A percentile compares a stretch with the other conserved stretches of the same genome.
Conservation (phyloP, 208 protist genomes). For the Trypanosomatidae sp. region DNA sequence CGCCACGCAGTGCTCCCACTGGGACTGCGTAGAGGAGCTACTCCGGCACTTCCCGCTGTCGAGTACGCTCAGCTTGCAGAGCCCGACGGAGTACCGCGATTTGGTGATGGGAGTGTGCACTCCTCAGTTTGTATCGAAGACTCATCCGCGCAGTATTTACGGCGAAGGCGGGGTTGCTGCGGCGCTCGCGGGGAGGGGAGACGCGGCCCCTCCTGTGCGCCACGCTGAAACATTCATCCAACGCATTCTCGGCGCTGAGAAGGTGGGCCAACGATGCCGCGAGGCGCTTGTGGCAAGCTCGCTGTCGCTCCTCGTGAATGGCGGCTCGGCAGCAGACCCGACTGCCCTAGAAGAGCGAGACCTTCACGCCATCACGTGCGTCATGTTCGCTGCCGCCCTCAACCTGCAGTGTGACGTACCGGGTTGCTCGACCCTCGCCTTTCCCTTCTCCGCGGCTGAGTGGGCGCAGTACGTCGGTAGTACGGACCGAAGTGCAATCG, state of each 20-base stretch:
- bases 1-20: slow-evolving; percentile 28
- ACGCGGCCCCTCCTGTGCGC: background rate
- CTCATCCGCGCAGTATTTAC: background rate
- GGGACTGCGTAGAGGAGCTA: slow-evolving; percentile 40
- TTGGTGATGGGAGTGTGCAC: slow-evolving; percentile 36
- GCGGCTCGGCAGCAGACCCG: slow-evolving; percentile 1
- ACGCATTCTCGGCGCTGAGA: slow-evolving; percentile 1
- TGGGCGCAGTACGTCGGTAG: slow-evolving; percentile 12
- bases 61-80: slow-evolving; percentile 28
- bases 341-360: slow-evolving; percentile 8
- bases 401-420: slow-evolving; percentile 4
- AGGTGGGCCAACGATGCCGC: slow-evolving; percentile 3
- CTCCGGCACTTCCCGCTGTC: slow-evolving; percentile 39
- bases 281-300: slow-evolving; percentile 15
- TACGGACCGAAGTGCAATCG: background rate
- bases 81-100: slow-evolving; percentile 34
- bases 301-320: background rate
- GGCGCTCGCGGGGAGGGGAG: background rate
- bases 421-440: background rate
- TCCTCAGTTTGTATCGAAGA: background rate
- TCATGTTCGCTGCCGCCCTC: slow-evolving; percentile 8
- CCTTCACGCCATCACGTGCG: slow-evolving; percentile 5
- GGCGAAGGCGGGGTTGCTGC: background rate
- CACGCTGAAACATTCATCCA: background rate
- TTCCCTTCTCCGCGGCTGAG: slow-evolving; percentile 17